These are phyloP conservation scores for Fagopyrum tataricum DNA, from an alignment of 148 eudicot genomes.

Conservation along the genomic window DNA sequence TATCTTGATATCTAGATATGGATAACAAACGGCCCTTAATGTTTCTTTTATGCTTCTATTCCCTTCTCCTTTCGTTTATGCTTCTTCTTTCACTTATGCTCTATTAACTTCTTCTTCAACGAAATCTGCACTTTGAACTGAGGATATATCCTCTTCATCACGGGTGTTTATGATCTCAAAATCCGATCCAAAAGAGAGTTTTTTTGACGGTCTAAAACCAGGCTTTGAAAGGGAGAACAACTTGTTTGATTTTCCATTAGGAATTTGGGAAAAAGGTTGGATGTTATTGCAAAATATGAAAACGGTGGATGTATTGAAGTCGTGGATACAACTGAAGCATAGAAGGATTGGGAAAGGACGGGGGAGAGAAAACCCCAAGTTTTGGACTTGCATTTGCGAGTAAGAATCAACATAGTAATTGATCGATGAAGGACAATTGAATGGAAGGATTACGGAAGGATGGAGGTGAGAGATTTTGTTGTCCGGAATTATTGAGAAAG, in stretches of 20 bases:
- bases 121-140: slow-evolving; percentile 18
- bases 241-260: slow-evolving; percentile 20
- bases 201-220: slow-evolving; percentile 41
- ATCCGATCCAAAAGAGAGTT: slow-evolving; percentile 35
- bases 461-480: not conserved
- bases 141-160: slow-evolving; percentile 11
- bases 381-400: slow-evolving; percentile 25
- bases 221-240: slow-evolving; percentile 27
- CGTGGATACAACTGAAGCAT: slow-evolving; percentile 14
- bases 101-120: too few relatives aligned
- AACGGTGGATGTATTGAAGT: not conserved
- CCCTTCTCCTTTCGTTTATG: too few relatives aligned
- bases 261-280: not conserved
- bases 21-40: too few relatives aligned
- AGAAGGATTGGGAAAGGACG: slow-evolving; percentile 15
- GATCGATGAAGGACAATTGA: not conserved
- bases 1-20: too few relatives aligned
- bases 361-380: slow-evolving; percentile 19
- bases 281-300: not conserved
- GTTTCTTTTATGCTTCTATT: too few relatives aligned
- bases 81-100: too few relatives aligned
- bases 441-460: not conserved
- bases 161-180: slow-evolving; percentile 24
- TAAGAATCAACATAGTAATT: slow-evolving; percentile 26
- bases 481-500: too few relatives aligned